Base-by-base conservation (phyloP, 75 land plant genomes). In the Selaginella moellendorffii region DNA sequence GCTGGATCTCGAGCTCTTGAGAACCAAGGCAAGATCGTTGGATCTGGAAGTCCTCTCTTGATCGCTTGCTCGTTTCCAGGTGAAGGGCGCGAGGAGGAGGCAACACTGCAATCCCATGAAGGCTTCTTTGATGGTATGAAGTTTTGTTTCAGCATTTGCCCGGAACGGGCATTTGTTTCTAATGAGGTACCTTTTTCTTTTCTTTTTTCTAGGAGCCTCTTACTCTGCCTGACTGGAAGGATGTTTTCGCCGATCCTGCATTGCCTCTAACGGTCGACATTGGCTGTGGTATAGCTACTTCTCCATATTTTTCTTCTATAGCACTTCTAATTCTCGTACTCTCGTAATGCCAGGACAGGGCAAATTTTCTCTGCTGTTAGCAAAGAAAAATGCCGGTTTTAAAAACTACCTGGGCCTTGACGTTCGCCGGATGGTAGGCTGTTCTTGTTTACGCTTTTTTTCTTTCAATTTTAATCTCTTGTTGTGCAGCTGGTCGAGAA, bases 71-170 rank as follows among this genome's bases (percentile, higher is more conserved):
- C n/a, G n/a, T 28, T 61, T 54, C 72, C 79, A 78, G 73, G 76
- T 80, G 63, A 87, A 85, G 56, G 82, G 77, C 53, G 79, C 77
- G 20, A 69, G 93, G 62, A 69, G 79, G 31, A 75, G 95, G 31
- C 97, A 87, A 64, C 97, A 91, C 73, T 92, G 84, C n/a, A 91
- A 91, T 52, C 97, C 95, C 23, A 77, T 88, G 23, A 75, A 78
- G 31, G 82, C 83, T 9, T 78, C 80, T 24, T 72, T 82, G 53
- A 64, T 70, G 65, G 96, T 90, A 74, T 24, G 54, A 12, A 28
- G 27, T 20, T 24, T 65, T 19, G 26, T 26, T 12, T 52, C 62
- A 24, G 30, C n/a, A 14, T 24, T 19, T 73, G 60, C 2, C 63
- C 26, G 26, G 23, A 56, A 63, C n/a, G 26, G 27, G 23, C 28